Evolutionary conservation across 2,329 filamentous ascomycete genomes (phyloP).

Genomic region (Pseudogymnoascus destructans): DNA sequence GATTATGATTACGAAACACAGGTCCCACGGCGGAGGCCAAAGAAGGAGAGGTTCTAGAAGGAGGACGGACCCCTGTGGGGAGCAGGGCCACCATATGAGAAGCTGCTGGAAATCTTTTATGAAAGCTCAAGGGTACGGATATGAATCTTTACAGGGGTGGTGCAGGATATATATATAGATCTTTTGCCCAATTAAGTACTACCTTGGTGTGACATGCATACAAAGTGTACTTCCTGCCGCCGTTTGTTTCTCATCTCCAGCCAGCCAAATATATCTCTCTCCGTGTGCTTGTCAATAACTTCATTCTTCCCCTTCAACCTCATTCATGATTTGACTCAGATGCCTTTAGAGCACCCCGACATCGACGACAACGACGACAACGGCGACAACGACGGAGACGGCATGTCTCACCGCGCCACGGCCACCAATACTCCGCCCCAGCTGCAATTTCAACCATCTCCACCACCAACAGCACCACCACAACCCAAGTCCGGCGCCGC

Average conservation of each 20-base stretch:
- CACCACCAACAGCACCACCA: not conserved
- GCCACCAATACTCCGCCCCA: not conserved
- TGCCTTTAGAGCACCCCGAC: not conserved
- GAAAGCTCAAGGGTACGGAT: too few species aligned
- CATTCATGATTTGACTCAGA: not conserved
- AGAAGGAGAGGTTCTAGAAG: too few species aligned
- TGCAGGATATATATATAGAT: too few species aligned
- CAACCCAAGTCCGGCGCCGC: constrained; percentile 4
- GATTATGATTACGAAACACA: too few species aligned
- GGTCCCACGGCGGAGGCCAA: too few species aligned
- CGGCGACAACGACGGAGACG: constrained; percentile 4
- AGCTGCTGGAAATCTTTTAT: too few species aligned
- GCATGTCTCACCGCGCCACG: constrained; percentile 3
- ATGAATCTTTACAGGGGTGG: too few species aligned
- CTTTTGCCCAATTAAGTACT: constrained; percentile 3
- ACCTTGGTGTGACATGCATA: not conserved
- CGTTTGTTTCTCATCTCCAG: constrained; percentile 1
- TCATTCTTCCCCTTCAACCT: not conserved
- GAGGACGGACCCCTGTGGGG: too few species aligned
- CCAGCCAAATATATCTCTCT: not conserved
- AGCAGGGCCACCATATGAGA: too few species aligned
- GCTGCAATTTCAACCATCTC: not conserved
- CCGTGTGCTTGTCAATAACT: not conserved
- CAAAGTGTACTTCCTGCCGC: not conserved
- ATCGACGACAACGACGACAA: not conserved